Evolutionary conservation across 352 stramenopile genomes (phyloP).

Genomic region (Phytophthora multivora): DNA sequence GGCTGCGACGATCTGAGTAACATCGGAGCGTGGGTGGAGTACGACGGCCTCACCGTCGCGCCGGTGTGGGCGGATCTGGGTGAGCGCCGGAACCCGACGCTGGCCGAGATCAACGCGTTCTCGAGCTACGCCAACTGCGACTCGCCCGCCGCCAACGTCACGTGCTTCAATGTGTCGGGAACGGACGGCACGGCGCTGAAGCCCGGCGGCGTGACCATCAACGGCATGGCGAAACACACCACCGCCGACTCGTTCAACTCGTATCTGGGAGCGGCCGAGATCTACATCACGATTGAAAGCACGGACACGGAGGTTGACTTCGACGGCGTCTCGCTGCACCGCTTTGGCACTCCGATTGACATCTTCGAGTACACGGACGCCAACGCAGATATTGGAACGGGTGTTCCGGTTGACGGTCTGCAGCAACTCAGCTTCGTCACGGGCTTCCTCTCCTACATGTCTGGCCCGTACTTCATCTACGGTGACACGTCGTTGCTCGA

Average conservation of each 20-base stretch:
- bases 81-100: constrained; percentile 59
- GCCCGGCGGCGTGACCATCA: constrained; percentile 51
- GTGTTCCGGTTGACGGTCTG: constrained; percentile 64
- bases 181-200: constrained; percentile 47
- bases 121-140: constrained; percentile 62
- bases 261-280: constrained; percentile 50
- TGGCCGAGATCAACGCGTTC: constrained; percentile 61
- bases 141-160: constrained; percentile 51
- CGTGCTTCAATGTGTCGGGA: constrained; percentile 56
- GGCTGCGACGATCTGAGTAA: constrained; percentile 65
- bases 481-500: constrained; percentile 51
- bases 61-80: constrained; percentile 62
- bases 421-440: constrained; percentile 68
- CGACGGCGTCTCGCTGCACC: constrained; percentile 50
- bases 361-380: constrained; percentile 37
- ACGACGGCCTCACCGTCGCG: constrained; percentile 50
- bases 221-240: constrained; percentile 50
- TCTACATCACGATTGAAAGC: constrained; percentile 56
- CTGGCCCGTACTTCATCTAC: constrained; percentile 71
- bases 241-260: constrained; percentile 35
- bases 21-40: constrained; percentile 72
- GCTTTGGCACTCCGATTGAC: constrained; percentile 49
- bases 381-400: constrained; percentile 48
- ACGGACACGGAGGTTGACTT: constrained; percentile 46
- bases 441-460: constrained; percentile 76